Base-by-base conservation (phyloP, 495 filamentous ascomycete species). In the Corynascus novoguineensis region DNA sequence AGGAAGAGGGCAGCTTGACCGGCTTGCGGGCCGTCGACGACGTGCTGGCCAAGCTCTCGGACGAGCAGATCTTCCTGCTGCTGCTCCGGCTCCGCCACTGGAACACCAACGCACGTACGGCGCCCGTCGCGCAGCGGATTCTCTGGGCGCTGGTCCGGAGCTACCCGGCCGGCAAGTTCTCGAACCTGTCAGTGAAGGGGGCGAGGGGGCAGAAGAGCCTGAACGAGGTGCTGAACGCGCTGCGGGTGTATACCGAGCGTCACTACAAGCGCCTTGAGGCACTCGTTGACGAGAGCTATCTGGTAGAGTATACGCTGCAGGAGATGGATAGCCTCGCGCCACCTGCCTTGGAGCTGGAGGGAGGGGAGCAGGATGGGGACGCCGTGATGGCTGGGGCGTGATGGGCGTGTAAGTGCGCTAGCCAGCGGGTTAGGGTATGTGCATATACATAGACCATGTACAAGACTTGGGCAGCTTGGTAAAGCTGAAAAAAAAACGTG, bases 31-130 rank as follows among this genome's bases (percentile, higher is more conserved):
- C 85, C 14, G 92, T 97, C 22, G 95, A 97, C 59, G 81, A 89
- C 41, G 90, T 96, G 0, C 77, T 99, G 12, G 82, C 77, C 24
- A 78, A 71, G n/a, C 80, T 99, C 0, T 85, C 83, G 12, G 84
- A 95, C 57, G 85, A 88, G 53, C 91, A 97, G 63, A 79, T 99
- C 14, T 89, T 85, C 62, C 75, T 77, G 8, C 80, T 99, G 15
- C 79, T 99, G 9, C 73, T 88, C 19, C 75, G 93, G 34, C 66
- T 97, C 44, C 76, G 95, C 27, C 92, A 97, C 72, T 97, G 93
- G 93, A 97, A 97, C 66, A 95, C 93, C 17, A 97, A 95, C 59
- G 92, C 88, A 0, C 78, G 89, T 55, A 93, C 88, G n/a, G 84
- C 90, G 9, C 78, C 81, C 2, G 83, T 97, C 27, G 86, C 93